Conservation (phyloP, 148 eudicot species). For the Fagopyrum homotropicum region DNA sequence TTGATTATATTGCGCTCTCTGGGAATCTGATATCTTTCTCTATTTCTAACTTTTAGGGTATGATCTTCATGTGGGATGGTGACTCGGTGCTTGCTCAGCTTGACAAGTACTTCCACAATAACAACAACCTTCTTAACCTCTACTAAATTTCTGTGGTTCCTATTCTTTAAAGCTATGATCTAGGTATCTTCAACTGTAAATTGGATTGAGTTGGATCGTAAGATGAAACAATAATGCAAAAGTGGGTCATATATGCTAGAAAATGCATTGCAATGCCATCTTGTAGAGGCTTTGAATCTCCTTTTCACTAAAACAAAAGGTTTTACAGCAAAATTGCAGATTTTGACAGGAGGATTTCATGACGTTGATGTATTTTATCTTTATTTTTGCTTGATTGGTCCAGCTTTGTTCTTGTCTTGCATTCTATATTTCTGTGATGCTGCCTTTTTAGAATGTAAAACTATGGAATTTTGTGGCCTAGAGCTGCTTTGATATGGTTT, state of each 20-base stretch:
- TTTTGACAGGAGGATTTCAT: not conserved
- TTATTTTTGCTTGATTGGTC: not conserved
- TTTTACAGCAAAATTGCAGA: not conserved
- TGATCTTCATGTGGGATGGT: no score
- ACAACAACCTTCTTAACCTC: not conserved
- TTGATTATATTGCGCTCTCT: no score
- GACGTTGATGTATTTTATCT: not conserved
- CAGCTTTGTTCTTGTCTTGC: conserved; percentile 4
- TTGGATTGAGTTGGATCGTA: not conserved
- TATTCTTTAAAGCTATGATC: not conserved
- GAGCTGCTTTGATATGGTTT: no score
- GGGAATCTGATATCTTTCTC: no score
- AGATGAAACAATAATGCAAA: not conserved
- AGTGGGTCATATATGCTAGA: not conserved
- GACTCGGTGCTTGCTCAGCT: no score
- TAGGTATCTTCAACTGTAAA: not conserved
- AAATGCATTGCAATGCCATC: not conserved
- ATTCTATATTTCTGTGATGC: not conserved
- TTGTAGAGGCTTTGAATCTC: conserved; percentile 1
- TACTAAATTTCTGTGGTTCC: not conserved
- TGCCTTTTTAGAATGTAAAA: not conserved
- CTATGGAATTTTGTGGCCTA: no score
- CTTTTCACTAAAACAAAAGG: not conserved
- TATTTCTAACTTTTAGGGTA: no score
- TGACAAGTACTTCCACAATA: no score